These are phyloP conservation scores for Recurvomyces mirabilis DNA, from an alignment of 495 filamentous ascomycete genomes.

Conservation along the genomic window DNA sequence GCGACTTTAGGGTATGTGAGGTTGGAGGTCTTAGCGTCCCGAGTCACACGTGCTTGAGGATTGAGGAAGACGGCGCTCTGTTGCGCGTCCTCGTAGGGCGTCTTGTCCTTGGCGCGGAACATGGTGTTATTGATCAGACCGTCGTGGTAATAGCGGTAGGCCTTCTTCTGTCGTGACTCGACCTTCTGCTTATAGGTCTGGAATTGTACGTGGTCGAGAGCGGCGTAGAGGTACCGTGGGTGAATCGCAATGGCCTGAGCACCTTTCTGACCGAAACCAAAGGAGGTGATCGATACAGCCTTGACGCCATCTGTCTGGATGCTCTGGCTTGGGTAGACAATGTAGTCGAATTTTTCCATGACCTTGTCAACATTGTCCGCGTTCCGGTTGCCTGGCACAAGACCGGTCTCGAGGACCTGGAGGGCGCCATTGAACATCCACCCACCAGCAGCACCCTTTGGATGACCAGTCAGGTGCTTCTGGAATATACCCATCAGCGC, in stretches of 20 bases:
- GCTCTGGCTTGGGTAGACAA: slow-evolving; percentile 86
- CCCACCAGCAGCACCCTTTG: slow-evolving; percentile 96
- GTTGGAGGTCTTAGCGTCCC: slow-evolving; percentile 71
- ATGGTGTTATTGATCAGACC: slow-evolving; percentile 93
- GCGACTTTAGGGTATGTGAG: slow-evolving; percentile 60
- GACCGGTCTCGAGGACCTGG: slow-evolving; percentile 82
- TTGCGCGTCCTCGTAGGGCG: slow-evolving; percentile 82
- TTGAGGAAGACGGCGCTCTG: slow-evolving; percentile 83
- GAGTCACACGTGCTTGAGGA: slow-evolving; percentile 75
- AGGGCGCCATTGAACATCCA: slow-evolving; percentile 99
- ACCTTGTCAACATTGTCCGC: slow-evolving; percentile 94
- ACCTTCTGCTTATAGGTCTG: slow-evolving; percentile 76
- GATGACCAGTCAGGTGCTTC: slow-evolving; percentile 97
- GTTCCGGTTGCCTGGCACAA: slow-evolving; percentile 95
- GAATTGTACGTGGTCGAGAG: slow-evolving; percentile 79
- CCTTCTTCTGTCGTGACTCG: slow-evolving; percentile 87
- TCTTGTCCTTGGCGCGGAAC: slow-evolving; percentile 85
- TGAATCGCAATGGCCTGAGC: slow-evolving; percentile 95
- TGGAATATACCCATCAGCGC: slow-evolving; percentile 96
- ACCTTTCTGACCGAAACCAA: slow-evolving; percentile 98
- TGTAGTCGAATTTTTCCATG: slow-evolving; percentile 95
- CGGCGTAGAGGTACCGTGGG: slow-evolving; percentile 87
- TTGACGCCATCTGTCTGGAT: slow-evolving; percentile 98
- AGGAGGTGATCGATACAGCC: slow-evolving; percentile 96
- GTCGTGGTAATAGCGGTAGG: slow-evolving; percentile 96